Conservation (phyloP, 2,329 filamentous ascomycete species). For the Daldinia sp. region DNA sequence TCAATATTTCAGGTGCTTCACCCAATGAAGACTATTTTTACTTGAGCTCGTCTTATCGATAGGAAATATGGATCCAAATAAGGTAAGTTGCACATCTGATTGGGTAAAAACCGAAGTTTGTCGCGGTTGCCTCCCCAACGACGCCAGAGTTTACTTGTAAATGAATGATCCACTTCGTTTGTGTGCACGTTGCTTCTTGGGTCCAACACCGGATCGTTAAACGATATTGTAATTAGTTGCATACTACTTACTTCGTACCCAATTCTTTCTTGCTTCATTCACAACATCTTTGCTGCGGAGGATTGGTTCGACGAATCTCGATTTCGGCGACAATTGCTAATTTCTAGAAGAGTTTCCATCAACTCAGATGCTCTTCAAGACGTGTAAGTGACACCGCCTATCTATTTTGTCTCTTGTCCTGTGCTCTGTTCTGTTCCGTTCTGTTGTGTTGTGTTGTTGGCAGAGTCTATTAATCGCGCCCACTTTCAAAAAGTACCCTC, state of each 20-base stretch:
- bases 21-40: background rate
- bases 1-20: background rate
- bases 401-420: constrained; percentile 9
- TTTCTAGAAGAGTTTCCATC: constrained; percentile 19
- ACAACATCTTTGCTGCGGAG: constrained; percentile 32
- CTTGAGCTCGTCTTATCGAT: constrained; percentile 29
- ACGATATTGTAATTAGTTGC: constrained; percentile 35
- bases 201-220: constrained; percentile 19
- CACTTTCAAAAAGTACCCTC: constrained; percentile 12
- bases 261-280: constrained; percentile 31
- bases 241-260: constrained; percentile 8
- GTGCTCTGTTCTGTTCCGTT: too few species aligned
- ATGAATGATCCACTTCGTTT: constrained; percentile 42
- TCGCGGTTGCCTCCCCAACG: constrained; percentile 49
- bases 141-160: constrained; percentile 36
- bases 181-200: constrained; percentile 28
- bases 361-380: constrained; percentile 39
- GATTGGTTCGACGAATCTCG: constrained; percentile 9
- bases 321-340: constrained; percentile 21
- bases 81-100: background rate
- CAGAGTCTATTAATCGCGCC: background rate
- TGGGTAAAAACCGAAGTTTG: background rate
- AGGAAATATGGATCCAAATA: background rate
- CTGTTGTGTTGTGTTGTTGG: background rate
- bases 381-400: constrained; percentile 33